A percentile compares a stretch with the other conserved stretches of the same genome.
These are phyloP conservation scores for Phlebopus sp. DNA, from an alignment of 1,284 basidiomycete genomes.

Conservation along the genomic window DNA sequence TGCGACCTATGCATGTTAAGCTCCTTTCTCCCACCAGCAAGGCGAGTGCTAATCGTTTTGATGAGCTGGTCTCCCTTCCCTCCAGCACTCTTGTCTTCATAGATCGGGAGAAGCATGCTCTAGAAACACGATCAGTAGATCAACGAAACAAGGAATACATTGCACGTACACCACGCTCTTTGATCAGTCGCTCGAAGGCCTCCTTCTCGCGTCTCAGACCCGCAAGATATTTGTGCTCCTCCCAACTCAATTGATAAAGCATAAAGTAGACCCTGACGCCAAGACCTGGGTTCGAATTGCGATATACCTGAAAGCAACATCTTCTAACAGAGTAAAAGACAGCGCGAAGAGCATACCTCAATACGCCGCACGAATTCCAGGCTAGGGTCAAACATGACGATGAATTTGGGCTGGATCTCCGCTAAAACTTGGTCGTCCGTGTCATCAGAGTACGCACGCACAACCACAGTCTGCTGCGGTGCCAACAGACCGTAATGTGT, in stretches of 20 bases:
- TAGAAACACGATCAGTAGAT: conserved; percentile 29
- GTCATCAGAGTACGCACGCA: conserved; percentile 90
- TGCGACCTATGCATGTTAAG: conserved; percentile 67
- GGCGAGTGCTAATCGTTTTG: conserved; percentile 83
- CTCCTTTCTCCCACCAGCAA: conserved; percentile 83
- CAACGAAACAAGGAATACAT: background rate
- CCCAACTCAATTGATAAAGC: conserved; percentile 89
- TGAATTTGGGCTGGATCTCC: conserved; percentile 88
- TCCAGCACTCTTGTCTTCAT: conserved; percentile 62
- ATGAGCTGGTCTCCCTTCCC: conserved; percentile 58
- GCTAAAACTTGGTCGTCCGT: conserved; percentile 87
- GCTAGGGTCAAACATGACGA: conserved; percentile 95
- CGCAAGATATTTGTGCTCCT: conserved; percentile 94
- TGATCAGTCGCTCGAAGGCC: conserved; percentile 91
- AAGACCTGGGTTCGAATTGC: conserved; percentile 76
- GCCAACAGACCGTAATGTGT: conserved; percentile 79
- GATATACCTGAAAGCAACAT: conserved; percentile 64
- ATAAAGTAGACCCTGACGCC: conserved; percentile 94
- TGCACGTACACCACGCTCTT: conserved; percentile 79
- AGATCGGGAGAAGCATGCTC: conserved; percentile 90
- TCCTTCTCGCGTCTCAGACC: conserved; percentile 91
- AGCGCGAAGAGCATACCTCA: conserved; percentile 57
- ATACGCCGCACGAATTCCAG: conserved; percentile 90
- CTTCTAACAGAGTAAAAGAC: background rate
- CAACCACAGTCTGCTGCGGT: conserved; percentile 79